Base-by-base conservation (phyloP, 2,329 filamentous ascomycete species). In the Fusarium torreyae region DNA sequence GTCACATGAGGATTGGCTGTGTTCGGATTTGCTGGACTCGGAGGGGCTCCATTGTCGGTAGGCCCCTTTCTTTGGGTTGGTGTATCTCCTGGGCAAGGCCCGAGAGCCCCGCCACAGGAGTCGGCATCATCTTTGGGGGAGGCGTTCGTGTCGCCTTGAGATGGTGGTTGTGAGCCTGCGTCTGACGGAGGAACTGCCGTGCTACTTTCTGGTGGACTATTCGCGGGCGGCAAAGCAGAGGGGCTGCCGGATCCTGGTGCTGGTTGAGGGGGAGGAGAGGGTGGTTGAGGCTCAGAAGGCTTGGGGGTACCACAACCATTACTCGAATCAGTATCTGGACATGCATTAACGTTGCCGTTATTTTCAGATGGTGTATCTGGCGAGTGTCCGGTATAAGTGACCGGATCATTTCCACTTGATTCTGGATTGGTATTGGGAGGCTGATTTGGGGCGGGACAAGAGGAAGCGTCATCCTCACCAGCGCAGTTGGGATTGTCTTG, bases 251-350 rank as follows among this genome's bases (percentile, higher is more conserved):
- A 11, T 20, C 13, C 49, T 33, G 43, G 24, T n/a, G n/a, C 18
- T 28, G 61, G 28, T 17, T 43, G 54, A 38, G 34, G 59, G 34
- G 56, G 36, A 18, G 34, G 17, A 13, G 48, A 36, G 17, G 43
- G 42, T 20, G 57, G 54, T 8, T 42, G 42, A 36, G 66, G 44
- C 15, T 14, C 36, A 31, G 52, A 36, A 20, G 42, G 57, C 11
- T 33, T 43, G 10, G 53, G 44, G 20, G 43, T n/a, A 17, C 15
- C n/a, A 15, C 51, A 53, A 31, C 15, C 43, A 54, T 14, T 18
- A 34, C 13, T 24, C 9, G 43, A 10, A 11, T 52, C 28, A 9
- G 28, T 13, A 13, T 42, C 36, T 5, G 63, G 28, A 36, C 62
- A 66, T 10, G 9, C 13, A 26, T 20, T 18, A 14, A 14, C 40